A percentile compares a stretch with the other conserved stretches of the same genome.
Evolutionary conservation across 2,329 filamentous ascomycete genomes (phyloP).

Genomic region (Fusarium poae): DNA sequence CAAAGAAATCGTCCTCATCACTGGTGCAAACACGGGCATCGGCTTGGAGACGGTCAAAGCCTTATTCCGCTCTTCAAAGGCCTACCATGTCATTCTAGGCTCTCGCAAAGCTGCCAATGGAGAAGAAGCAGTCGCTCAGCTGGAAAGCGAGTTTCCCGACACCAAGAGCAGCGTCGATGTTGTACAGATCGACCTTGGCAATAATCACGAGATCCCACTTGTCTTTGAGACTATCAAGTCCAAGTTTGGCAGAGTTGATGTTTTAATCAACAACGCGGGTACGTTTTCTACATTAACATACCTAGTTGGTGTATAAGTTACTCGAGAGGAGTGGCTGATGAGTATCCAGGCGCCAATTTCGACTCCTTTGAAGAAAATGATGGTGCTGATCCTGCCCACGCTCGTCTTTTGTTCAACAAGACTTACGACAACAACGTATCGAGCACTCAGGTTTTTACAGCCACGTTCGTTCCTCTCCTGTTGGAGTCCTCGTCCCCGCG

Average conservation of each 20-base stretch:
- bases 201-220: slow-evolving; percentile 64
- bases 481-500: slow-evolving; percentile 58
- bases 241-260: slow-evolving; percentile 62
- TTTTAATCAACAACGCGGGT: slow-evolving; percentile 71
- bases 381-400: slow-evolving; percentile 41
- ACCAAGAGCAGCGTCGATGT: slow-evolving; percentile 59
- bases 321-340: background rate
- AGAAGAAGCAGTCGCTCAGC: slow-evolving; percentile 58
- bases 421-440: slow-evolving; percentile 65
- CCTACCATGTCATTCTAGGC: slow-evolving; percentile 69
- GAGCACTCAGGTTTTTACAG: slow-evolving; percentile 59
- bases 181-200: slow-evolving; percentile 66
- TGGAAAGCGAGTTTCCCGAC: slow-evolving; percentile 57
- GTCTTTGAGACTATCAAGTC: slow-evolving; percentile 59
- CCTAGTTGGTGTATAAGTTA: too few species aligned
- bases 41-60: slow-evolving; percentile 70
- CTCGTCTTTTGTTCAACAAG: slow-evolving; percentile 60
- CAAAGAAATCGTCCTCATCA: slow-evolving; percentile 65
- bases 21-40: slow-evolving; percentile 72
- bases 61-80: slow-evolving; percentile 59
- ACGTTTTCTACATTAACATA: slow-evolving; percentile 21
- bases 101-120: slow-evolving; percentile 65
- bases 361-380: slow-evolving; percentile 53
- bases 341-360: slow-evolving; percentile 56
- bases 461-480: slow-evolving; percentile 59